These are phyloP conservation scores for Xylaria palmicola DNA, from an alignment of 495 filamentous ascomycete genomes.

Conservation along the genomic window DNA sequence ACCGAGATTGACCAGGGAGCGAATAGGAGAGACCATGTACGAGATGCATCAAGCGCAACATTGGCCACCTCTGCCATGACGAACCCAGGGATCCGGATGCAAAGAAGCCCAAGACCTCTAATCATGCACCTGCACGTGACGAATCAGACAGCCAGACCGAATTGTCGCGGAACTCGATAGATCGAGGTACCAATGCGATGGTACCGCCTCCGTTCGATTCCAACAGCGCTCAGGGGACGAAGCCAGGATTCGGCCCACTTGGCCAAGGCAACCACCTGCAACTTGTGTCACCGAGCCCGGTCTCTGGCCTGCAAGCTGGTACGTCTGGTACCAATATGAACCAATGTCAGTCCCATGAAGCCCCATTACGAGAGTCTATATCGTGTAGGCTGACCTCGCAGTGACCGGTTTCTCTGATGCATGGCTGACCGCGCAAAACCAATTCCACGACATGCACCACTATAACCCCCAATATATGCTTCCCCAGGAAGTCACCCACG, in stretches of 20 bases:
- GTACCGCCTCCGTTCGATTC: slow-evolving; percentile 43
- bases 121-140: slow-evolving; percentile 48
- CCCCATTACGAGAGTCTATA: slow-evolving; percentile 26
- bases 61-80: slow-evolving; percentile 97
- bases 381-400: slow-evolving; percentile 44
- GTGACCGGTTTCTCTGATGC: slow-evolving; percentile 52
- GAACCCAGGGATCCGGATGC: slow-evolving; percentile 77
- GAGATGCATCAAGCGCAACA: slow-evolving; percentile 97
- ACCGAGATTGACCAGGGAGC: slow-evolving; percentile 33
- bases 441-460: slow-evolving; percentile 90
- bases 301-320: slow-evolving; percentile 53
- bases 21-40: slow-evolving; percentile 90
- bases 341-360: slow-evolving; percentile 68
- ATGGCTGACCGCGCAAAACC: slow-evolving; percentile 65
- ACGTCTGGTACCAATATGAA: slow-evolving; percentile 60
- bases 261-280: slow-evolving; percentile 48
- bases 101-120: slow-evolving; percentile 68
- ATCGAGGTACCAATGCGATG: slow-evolving; percentile 41
- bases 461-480: slow-evolving; percentile 96
- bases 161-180: slow-evolving; percentile 40
- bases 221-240: slow-evolving; percentile 39
- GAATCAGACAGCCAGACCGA: slow-evolving; percentile 40
- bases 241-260: slow-evolving; percentile 43
- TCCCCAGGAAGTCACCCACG: slow-evolving; percentile 87
- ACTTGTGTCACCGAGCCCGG: slow-evolving; percentile 56